These are phyloP conservation scores for Nevesoporus exiguus DNA, from an alignment of 768 basidiomycete genomes.

Conservation along the genomic window DNA sequence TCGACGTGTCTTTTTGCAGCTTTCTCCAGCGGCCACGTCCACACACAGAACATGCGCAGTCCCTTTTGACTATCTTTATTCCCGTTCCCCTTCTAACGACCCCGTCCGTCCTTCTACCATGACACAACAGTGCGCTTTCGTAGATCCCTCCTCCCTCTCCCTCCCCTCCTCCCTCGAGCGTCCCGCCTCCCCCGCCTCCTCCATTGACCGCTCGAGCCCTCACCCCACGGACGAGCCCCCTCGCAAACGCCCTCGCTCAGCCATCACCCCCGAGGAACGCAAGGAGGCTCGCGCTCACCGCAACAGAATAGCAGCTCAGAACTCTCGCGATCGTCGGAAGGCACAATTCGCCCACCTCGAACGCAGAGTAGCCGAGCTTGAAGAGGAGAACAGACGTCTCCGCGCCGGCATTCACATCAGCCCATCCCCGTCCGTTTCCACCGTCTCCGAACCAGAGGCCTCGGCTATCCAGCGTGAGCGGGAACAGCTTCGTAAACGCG, in stretches of 20 bases:
- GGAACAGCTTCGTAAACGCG: constrained; percentile 33
- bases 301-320: constrained; percentile 91
- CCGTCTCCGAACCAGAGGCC: constrained; percentile 20
- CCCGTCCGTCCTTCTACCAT: constrained; percentile 10
- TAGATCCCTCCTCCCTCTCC: constrained; percentile 39
- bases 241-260: constrained; percentile 72
- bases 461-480: constrained; percentile 25
- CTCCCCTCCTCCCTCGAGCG: constrained; percentile 34
- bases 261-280: constrained; percentile 66
- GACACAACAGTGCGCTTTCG: constrained; percentile 29
- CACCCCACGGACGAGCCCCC: constrained; percentile 43
- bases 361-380: constrained; percentile 64
- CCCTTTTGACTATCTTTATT: constrained; percentile 25
- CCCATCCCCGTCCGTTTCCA: constrained; percentile 17
- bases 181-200: constrained; percentile 26
- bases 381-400: constrained; percentile 79
- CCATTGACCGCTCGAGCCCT: constrained; percentile 13
- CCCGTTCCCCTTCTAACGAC: not conserved
- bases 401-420: constrained; percentile 47
- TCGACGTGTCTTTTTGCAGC: constrained; percentile 23
- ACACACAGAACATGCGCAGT: constrained; percentile 10
- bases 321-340: constrained; percentile 87
- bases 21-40: constrained; percentile 23
- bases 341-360: constrained; percentile 73
- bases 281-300: constrained; percentile 87